Evolutionary conservation across 139 green algal species (phyloP).

Genomic region (Coelastrella sp.): DNA sequence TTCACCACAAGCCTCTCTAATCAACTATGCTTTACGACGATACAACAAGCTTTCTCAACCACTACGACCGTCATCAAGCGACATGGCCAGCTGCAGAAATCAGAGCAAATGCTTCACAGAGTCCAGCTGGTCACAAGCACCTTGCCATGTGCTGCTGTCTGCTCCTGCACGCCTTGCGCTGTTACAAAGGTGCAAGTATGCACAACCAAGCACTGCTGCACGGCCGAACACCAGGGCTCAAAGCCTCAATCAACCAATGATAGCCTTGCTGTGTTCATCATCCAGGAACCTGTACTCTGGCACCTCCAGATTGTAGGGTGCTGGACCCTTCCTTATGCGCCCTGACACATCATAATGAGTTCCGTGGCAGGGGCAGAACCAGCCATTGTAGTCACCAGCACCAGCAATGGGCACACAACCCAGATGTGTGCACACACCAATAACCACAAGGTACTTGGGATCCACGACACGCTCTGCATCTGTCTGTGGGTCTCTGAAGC

Average conservation of each 20-base stretch:
- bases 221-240: too few relatives aligned
- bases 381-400: constrained; percentile 97
- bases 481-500: constrained; percentile 92
- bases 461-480: constrained; percentile 84
- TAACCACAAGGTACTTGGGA: constrained; percentile 97
- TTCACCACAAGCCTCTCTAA: too few relatives aligned
- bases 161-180: neutral
- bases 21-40: too few relatives aligned
- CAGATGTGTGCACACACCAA: constrained; percentile 99
- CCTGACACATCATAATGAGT: constrained; percentile 97
- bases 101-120: too few relatives aligned
- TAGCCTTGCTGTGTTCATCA: constrained; percentile 39
- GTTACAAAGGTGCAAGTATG: too few relatives aligned
- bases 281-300: constrained; percentile 47
- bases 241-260: constrained; percentile 17
- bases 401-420: constrained; percentile 98
- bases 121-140: too few relatives aligned
- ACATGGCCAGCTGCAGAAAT: too few relatives aligned
- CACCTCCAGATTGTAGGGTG: constrained; percentile 98
- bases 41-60: too few relatives aligned
- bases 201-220: too few relatives aligned
- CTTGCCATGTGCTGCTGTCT: neutral
- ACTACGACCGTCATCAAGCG: too few relatives aligned
- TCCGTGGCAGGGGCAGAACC: constrained; percentile 98
- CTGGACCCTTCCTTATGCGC: constrained; percentile 95